Conservation (phyloP, 1,139 yeast species). For the Tardiomyces depauwii region DNA sequence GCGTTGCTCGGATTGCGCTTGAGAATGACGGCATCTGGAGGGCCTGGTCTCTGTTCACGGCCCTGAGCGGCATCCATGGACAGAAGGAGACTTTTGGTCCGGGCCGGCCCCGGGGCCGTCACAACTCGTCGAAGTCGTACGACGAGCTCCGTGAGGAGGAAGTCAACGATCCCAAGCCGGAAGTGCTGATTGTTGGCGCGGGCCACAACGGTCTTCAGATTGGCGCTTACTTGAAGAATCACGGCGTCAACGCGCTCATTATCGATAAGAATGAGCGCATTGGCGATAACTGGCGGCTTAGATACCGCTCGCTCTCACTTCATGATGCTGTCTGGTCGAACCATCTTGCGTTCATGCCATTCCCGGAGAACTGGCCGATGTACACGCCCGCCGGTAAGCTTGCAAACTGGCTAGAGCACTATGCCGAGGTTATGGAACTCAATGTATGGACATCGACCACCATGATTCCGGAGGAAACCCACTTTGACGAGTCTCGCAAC, state of each 20-base stretch:
- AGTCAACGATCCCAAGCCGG: conserved; percentile 28
- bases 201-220: conserved; percentile 35
- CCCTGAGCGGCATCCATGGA: conserved; percentile 26
- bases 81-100: conserved; percentile 26
- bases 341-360: conserved; percentile 30
- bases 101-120: conserved; percentile 27
- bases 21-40: conserved; percentile 16
- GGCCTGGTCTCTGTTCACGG: conserved; percentile 28
- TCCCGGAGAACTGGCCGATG: conserved; percentile 34
- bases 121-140: background rate
- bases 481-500: conserved; percentile 23
- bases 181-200: conserved; percentile 34
- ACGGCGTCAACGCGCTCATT: conserved; percentile 30
- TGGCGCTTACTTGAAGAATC: conserved; percentile 32
- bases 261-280: conserved; percentile 28
- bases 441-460: conserved; percentile 29
- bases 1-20: conserved; percentile 22
- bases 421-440: conserved; percentile 32
- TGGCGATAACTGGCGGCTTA: conserved; percentile 37
- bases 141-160: conserved; percentile 15
- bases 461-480: conserved; percentile 15
- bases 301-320: conserved; percentile 33
- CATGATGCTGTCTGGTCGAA: conserved; percentile 37
- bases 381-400: conserved; percentile 35
- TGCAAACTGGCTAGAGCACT: conserved; percentile 32